A percentile compares a stretch with the other conserved stretches of the same genome.
Conservation (phyloP, 352 stramenopile genomes). For the Blastocystis sp. region DNA sequence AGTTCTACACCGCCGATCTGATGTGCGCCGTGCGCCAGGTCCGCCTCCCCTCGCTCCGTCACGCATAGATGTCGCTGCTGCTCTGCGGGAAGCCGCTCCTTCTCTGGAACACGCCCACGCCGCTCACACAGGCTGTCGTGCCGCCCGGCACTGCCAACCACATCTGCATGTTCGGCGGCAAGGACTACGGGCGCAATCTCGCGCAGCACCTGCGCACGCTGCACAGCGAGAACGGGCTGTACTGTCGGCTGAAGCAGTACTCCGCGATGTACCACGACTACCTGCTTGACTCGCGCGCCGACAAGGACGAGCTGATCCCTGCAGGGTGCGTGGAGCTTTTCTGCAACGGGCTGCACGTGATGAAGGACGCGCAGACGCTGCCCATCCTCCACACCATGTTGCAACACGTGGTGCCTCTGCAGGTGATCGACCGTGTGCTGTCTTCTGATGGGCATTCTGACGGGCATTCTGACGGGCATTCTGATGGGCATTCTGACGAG, state of each 20-base stretch:
- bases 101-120: constrained; percentile 7
- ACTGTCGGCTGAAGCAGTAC: constrained; percentile 46
- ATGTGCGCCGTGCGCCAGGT: neutral
- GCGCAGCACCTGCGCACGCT: neutral
- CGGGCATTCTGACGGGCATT: no score
- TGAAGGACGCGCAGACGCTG: neutral
- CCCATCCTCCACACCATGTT: constrained; percentile 4
- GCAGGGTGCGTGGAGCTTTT: constrained; percentile 40
- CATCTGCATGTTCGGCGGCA: constrained; percentile 59
- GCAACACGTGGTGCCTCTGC: neutral
- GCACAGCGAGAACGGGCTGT: constrained; percentile 6
- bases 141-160: neutral
- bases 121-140: neutral
- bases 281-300: neutral
- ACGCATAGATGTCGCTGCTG: constrained; percentile 16
- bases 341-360: constrained; percentile 41
- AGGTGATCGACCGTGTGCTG: neutral
- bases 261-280: constrained; percentile 43
- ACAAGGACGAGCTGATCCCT: constrained; percentile 8
- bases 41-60: neutral
- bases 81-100: constrained; percentile 27
- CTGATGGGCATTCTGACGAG: no score
- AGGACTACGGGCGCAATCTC: neutral
- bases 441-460: no score
- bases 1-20: constrained; percentile 12